Base-by-base conservation (phyloP, 2,329 filamentous ascomycete species). In the Coniella vitis region DNA sequence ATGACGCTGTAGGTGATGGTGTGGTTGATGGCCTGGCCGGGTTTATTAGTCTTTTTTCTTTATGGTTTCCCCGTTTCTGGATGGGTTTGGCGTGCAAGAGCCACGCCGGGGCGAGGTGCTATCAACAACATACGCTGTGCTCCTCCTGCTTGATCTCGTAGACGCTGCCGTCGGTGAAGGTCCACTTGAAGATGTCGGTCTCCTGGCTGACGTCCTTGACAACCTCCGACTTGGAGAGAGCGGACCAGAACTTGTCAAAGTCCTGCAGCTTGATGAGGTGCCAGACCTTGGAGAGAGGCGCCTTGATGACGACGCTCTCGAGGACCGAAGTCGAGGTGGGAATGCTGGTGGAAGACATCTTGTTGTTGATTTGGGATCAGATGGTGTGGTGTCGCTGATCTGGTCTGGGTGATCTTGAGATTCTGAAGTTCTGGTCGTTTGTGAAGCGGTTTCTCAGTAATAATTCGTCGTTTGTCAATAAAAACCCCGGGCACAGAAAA, bases 111-210 rank as follows among this genome's bases (percentile, higher is more conserved):
- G 41, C n/a, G 14, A 36, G 20, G 3, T 31, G 22, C 9, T 7
- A 29, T 22, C 34, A 36, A 65, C 19, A 12, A 65, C 76, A 52
- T 66, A 84, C 81, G 56, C 79, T 84, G 69, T 87, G 83, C 71
- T 86, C 84, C 67, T 87, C 84, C 70, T 84, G 81, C 78, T 87
- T 87, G 57, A 87, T 79, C 64, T 87, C 82, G 17, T 85, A 68
- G 48, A 78, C 74, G 22, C 76, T 80, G 43, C 81, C 82, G 59
- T 87, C 84, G 64, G 81, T 80, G 72, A 87, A 87, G 17, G 74
- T 77, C 83, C 83, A 87, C 64, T 76, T 76, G 60, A 85, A 76
- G 49, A 86, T 68, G 58, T 86, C 82, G 38, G 82, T 79, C 66
- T 86, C 83, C n/a, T 72, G 65, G 42, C 71, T 78, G 13, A 73